phyloP scores from a whole-genome alignment of 2,329 filamentous ascomycete genomes.

The Talaromyces atroroseus region DNA sequence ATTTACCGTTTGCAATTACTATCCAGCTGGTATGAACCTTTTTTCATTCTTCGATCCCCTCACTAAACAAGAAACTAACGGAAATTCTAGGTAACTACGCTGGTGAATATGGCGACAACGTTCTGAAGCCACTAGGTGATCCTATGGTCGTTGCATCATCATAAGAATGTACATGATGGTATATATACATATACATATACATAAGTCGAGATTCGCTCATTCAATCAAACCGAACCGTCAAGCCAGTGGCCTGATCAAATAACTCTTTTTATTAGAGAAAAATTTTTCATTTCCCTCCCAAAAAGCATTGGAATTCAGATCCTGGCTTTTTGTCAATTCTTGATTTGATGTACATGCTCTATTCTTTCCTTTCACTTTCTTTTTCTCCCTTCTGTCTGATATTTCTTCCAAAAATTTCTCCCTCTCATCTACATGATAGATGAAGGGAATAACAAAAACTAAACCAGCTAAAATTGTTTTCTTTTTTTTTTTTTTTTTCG shows the following conservation, averaged over 20 bases:
- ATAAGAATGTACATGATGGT: constrained; percentile 2
- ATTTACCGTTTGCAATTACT: constrained; percentile 89
- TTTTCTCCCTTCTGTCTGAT: not conserved
- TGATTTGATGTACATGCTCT: not conserved
- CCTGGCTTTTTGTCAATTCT: no score
- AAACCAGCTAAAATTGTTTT: not conserved
- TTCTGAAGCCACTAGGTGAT: constrained; percentile 39
- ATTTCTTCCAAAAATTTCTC: not conserved
- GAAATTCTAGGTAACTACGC: constrained; percentile 48
- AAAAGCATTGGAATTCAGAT: no score
- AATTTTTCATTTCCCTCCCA: no score
- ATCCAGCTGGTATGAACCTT: constrained; percentile 56
- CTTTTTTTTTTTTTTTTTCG: not conserved
- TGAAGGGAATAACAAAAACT: not conserved
- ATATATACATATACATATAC: not conserved
- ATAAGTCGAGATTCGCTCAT: constrained; percentile 1
- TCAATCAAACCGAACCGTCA: not conserved
- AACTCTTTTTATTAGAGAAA: no score
- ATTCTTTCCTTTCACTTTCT: no score
- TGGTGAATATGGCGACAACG: constrained; percentile 50
- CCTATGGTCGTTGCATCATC: constrained; percentile 14
- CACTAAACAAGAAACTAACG: constrained; percentile 19
- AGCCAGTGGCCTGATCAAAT: not conserved
- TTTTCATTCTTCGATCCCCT: constrained; percentile 9
- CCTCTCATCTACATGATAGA: not conserved